Evolutionary conservation across 371 early-diverging fungal species (phyloP).

Genomic region (Zychaea mexicana): DNA sequence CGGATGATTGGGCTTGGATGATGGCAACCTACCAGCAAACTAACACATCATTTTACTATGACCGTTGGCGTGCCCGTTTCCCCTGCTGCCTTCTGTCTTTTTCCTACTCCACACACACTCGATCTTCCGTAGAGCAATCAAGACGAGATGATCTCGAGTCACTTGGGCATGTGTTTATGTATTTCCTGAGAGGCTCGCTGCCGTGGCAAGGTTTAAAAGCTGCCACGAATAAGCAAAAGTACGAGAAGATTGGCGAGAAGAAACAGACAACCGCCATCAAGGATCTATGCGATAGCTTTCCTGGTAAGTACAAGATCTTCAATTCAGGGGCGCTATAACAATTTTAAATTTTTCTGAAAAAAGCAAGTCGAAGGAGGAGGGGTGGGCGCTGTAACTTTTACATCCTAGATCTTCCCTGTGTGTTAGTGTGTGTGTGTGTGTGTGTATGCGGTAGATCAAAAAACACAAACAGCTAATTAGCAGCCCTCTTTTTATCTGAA

Average conservation of each 20-base stretch:
- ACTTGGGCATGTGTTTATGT: conserved; percentile 95
- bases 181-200: conserved; percentile 89
- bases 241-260: conserved; percentile 92
- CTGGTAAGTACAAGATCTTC: conserved; percentile 43
- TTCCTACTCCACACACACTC: background rate
- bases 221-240: conserved; percentile 93
- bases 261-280: conserved; percentile 81
- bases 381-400: no score
- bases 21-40: no score
- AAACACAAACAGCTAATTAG: background rate
- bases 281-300: conserved; percentile 81
- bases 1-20: background rate
- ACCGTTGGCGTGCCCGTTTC: background rate
- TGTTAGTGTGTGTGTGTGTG: background rate
- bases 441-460: background rate
- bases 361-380: no score
- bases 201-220: conserved; percentile 98
- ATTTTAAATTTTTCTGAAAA: no score
- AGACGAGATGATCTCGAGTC: conserved; percentile 97
- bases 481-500: no score
- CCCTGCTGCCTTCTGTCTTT: no score
- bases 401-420: no score
- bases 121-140: conserved; percentile 73
- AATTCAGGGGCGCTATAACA: background rate
- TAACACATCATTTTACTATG: background rate